Evolutionary conservation across 345 rosid species (phyloP), one percentile per base, ranked within the genome.

Genomic region (Rhodomyrtus tomentosa): DNA sequence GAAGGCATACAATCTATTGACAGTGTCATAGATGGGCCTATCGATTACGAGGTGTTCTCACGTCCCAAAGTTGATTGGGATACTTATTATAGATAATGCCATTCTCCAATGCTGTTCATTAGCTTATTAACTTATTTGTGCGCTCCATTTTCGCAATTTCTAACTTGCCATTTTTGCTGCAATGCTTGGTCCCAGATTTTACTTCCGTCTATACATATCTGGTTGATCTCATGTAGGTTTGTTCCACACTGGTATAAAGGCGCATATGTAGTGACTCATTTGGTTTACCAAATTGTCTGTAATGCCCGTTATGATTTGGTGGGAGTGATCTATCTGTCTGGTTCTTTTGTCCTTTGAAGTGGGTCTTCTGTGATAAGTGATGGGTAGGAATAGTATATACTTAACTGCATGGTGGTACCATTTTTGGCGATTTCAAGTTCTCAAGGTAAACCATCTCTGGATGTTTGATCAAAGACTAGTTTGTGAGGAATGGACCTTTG

Each of bases 51-150:
- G 92, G 91, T 92, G 86, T 95, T 91, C 87, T 94, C 98, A 42
- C 92, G 91, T 58, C 99, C 99, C 85, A 97, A 90, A 85, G 95
- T 97, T 83, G 98, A 96, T 82, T 96, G 99, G 99, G 99, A 96
- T 86, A 91, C 93, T 32, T 90, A 90, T 88, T 58, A 86, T 84
- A 52, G 84, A 50, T 92, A 88, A 90, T 89, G 76, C 54, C 53
- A 68, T 84, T 82, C 50, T 20, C 50, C 50, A 76, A 38, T 86
- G 32, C 40, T 84, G 85, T 82, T 87, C 72, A 80, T 49, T 53
- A 56, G 81, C 80, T 85, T 55, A 45, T 82, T 72, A 7, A 51
- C 79, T 55, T 54, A 29, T 5, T 27, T 81, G 50, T 27, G 11
- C 6, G 50, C 45, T 32, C 76, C 13, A 40, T 68, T 21, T 36